These are phyloP conservation scores for Penicillium sp. DNA, from an alignment of 2,329 filamentous ascomycete genomes.

Conservation along the genomic window DNA sequence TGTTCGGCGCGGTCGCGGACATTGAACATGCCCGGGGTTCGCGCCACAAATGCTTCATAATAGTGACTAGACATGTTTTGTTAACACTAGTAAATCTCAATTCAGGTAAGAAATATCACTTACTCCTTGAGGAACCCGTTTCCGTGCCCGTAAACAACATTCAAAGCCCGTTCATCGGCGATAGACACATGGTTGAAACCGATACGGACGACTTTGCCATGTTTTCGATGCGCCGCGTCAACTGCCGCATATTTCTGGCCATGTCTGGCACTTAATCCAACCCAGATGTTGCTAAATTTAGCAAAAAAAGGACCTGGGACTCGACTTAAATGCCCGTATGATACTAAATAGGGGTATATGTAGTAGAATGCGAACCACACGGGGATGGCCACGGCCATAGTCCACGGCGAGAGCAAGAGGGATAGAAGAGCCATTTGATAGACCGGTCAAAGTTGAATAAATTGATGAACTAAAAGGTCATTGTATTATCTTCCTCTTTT, in stretches of 20 bases:
- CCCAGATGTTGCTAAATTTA: slow-evolving; percentile 24
- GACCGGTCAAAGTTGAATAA: neutral
- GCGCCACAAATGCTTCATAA: slow-evolving; percentile 36
- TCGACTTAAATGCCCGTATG: slow-evolving; percentile 6
- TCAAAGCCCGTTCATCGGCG: slow-evolving; percentile 19
- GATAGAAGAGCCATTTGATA: slow-evolving; percentile 13
- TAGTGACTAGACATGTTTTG: slow-evolving; percentile 11
- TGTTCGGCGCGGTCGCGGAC: slow-evolving; percentile 34
- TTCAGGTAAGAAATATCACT: neutral
- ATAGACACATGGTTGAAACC: slow-evolving; percentile 27
- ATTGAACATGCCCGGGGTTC: slow-evolving; percentile 36
- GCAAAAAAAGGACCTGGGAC: slow-evolving; percentile 20
- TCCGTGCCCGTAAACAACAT: slow-evolving; percentile 29
- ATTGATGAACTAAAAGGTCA: neutral
- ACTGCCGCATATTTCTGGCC: slow-evolving; percentile 32
- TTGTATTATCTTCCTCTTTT: neutral
- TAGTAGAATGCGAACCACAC: slow-evolving; percentile 16
- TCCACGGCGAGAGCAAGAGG: slow-evolving; percentile 14
- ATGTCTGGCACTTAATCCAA: slow-evolving; percentile 15
- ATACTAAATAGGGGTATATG: slow-evolving; percentile 18
- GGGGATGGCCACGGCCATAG: slow-evolving; percentile 4
- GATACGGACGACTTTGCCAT: slow-evolving; percentile 23
- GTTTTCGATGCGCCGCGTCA: slow-evolving; percentile 42
- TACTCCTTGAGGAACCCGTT: slow-evolving; percentile 35
- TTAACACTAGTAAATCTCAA: neutral